Conservation (phyloP, 495 filamentous ascomycete genomes). For the Parathielavia hyrcaniae region DNA sequence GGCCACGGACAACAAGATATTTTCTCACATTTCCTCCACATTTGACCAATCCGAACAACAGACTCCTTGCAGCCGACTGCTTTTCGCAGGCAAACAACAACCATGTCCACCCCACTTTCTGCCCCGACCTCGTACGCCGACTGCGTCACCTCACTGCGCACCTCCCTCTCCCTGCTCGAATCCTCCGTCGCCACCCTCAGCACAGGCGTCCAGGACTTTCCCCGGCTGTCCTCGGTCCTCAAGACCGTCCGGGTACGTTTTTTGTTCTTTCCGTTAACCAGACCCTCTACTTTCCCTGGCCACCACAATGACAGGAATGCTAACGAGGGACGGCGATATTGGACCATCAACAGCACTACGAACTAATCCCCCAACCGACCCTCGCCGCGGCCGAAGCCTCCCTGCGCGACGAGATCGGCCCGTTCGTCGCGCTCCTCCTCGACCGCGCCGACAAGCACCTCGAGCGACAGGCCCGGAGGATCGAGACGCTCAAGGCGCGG, state of each 20-base stretch:
- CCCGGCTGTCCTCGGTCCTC: slow-evolving; percentile 41
- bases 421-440: slow-evolving; percentile 41
- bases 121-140: slow-evolving; percentile 36
- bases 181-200: slow-evolving; percentile 44
- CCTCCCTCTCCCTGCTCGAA: slow-evolving; percentile 47
- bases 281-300: background rate
- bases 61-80: background rate
- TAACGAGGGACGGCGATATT: background rate
- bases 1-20: too few species aligned
- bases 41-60: too few species aligned
- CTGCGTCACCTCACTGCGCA: slow-evolving; percentile 44
- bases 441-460: slow-evolving; percentile 45
- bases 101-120: slow-evolving; percentile 19
- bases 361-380: slow-evolving; percentile 46
- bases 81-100: background rate
- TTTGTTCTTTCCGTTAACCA: background rate
- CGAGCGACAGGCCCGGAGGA: slow-evolving; percentile 40
- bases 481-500: slow-evolving; percentile 45
- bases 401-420: slow-evolving; percentile 46
- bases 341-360: slow-evolving; percentile 41
- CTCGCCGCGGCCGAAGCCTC: slow-evolving; percentile 45
- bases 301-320: background rate
- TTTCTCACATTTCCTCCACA: too few species aligned
- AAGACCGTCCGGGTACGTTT: slow-evolving; percentile 44
- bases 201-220: slow-evolving; percentile 42